These are phyloP conservation scores for Lathyrus tuberosus DNA, from an alignment of 306 rosid genomes.

Conservation along the genomic window DNA sequence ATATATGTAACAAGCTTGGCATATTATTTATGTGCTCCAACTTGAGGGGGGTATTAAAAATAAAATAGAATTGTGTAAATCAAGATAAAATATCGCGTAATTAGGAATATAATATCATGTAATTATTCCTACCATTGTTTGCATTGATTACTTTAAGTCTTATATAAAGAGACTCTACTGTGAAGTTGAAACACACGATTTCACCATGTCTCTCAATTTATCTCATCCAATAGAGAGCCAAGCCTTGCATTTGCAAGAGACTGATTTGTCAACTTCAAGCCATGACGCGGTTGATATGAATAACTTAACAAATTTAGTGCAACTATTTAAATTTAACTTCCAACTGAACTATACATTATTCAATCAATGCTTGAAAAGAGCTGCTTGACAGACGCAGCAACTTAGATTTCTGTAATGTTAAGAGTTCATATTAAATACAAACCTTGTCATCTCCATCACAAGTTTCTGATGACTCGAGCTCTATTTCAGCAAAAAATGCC, in stretches of 20 bases:
- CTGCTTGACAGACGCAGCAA: conserved; percentile 11
- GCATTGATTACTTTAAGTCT: neutral
- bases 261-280: neutral
- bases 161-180: neutral
- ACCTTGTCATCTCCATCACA: conserved; percentile 65
- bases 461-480: conserved; percentile 63
- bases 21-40: neutral
- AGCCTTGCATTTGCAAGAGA: conserved; percentile 16
- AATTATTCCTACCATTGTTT: neutral
- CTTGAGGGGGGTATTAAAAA: neutral
- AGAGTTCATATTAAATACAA: conserved; percentile 43
- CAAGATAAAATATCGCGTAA: neutral
- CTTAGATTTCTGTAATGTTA: conserved; percentile 16
- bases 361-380: conserved; percentile 1
- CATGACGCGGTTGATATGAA: conserved; percentile 25
- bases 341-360: neutral
- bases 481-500: conserved; percentile 99
- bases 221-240: neutral
- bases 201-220: neutral
- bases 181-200: neutral
- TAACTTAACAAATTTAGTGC: conserved; percentile 13
- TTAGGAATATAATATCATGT: neutral
- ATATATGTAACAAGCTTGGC: neutral
- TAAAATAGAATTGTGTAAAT: neutral
- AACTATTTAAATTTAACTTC: conserved; percentile 6